Evolutionary conservation across 2,329 filamentous ascomycete genomes (phyloP).

Genomic region (Didymella pomorum): DNA sequence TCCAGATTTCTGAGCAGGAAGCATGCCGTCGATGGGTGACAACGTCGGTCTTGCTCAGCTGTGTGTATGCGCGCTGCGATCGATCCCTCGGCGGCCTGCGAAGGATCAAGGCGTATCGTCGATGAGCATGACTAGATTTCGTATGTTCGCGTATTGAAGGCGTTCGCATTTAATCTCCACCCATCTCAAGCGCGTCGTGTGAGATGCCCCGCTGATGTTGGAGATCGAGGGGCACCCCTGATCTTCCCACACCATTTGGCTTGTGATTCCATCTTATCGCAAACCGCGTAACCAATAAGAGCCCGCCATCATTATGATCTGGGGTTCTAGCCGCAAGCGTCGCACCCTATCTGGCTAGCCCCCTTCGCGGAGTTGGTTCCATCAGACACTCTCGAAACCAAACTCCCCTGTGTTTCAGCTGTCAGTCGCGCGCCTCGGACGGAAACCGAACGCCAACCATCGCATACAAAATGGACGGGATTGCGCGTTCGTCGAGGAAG

Average conservation of each 20-base stretch:
- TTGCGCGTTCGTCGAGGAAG: conserved; percentile 10
- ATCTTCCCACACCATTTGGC: conserved; percentile 7
- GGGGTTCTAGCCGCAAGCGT: conserved; percentile 11
- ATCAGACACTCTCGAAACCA: conserved; percentile 18
- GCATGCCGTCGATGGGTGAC: too few species aligned
- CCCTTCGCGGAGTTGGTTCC: conserved; percentile 11
- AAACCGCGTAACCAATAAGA: conserved; percentile 10
- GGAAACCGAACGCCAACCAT: conserved; percentile 19
- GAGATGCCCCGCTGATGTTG: conserved; percentile 2
- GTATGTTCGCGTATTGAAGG: conserved; percentile 2
- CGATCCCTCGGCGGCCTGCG: too few species aligned
- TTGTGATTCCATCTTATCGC: conserved; percentile 16
- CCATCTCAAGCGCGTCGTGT: conserved; percentile 12
- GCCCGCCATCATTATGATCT: background rate
- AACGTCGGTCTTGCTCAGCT: too few species aligned
- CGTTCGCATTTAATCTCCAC: conserved; percentile 18
- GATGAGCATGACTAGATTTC: background rate
- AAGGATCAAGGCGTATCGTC: too few species aligned
- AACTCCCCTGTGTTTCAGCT: conserved; percentile 18
- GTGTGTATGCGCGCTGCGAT: too few species aligned
- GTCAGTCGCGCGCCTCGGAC: conserved; percentile 23
- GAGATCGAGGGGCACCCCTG: conserved; percentile 6
- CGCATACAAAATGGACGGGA: conserved; percentile 13
- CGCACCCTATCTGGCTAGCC: conserved; percentile 15
- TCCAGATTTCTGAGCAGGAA: too few species aligned